Evolutionary conservation across 768 basidiomycete species (phyloP).

Genomic region (Cystofilobasidium macerans): DNA sequence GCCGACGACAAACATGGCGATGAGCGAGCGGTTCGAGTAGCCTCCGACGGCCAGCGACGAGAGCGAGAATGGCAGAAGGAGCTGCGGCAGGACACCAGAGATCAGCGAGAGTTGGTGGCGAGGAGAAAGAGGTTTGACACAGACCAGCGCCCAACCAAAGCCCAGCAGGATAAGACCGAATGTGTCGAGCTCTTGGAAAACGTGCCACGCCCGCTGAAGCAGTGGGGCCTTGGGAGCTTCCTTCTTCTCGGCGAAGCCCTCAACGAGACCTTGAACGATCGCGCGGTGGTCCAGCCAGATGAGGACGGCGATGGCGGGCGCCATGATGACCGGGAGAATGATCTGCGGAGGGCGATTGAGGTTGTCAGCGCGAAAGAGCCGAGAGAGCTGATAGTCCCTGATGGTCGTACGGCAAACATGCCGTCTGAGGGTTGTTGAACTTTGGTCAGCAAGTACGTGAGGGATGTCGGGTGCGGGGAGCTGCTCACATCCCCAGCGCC

Average conservation of each 20-base stretch:
- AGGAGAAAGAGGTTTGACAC: not conserved
- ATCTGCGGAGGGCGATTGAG: no score
- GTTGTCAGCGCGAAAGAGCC: no score
- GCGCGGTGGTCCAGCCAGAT: conserved; percentile 29
- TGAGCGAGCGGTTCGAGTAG: conserved; percentile 30
- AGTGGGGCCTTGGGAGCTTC: not conserved
- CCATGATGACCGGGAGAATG: conserved; percentile 32
- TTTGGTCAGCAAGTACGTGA: no score
- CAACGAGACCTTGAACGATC: not conserved
- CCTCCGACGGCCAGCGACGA: conserved; percentile 29
- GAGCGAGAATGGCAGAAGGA: conserved; percentile 34
- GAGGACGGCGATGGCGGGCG: conserved; percentile 32
- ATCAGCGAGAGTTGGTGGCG: not conserved
- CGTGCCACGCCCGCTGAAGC: not conserved
- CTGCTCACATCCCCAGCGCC: conserved; percentile 37
- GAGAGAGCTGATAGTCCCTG: no score
- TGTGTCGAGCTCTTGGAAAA: conserved; percentile 28
- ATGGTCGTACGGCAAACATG: no score
- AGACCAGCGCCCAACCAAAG: conserved; percentile 26
- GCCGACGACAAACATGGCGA: conserved; percentile 23
- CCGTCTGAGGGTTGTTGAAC: no score
- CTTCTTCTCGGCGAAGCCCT: not conserved
- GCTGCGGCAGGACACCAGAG: conserved; percentile 26
- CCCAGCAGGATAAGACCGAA: conserved; percentile 34
- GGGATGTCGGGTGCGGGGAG: no score